Evolutionary conservation across 108 stramenopile genomes (phyloP).

Genomic region (Cyclotella baltica): DNA sequence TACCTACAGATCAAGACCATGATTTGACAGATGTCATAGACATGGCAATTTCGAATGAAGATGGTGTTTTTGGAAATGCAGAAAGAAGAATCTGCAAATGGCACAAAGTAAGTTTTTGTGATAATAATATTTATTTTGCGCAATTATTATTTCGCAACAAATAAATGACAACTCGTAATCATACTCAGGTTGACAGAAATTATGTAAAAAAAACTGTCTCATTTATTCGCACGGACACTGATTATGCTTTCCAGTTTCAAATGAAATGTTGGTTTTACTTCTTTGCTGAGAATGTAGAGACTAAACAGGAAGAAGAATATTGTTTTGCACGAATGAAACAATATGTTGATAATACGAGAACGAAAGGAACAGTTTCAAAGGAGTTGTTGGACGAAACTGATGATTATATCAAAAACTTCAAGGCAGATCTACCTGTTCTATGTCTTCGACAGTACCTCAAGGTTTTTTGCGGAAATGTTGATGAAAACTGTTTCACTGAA

Average conservation of each 20-base stretch:
- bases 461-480: not conserved
- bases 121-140: not conserved
- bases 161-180: too few species aligned
- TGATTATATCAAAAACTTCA: not conserved
- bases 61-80: not conserved
- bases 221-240: not conserved
- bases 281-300: not conserved
- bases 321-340: not conserved
- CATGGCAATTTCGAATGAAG: not conserved
- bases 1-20: not conserved
- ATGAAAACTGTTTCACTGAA: not conserved
- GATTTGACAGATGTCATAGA: not conserved
- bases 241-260: not conserved
- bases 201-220: not conserved
- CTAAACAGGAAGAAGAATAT: not conserved
- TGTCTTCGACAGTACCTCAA: not conserved
- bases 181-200: not conserved
- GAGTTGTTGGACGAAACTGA: not conserved
- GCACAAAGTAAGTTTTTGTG: not conserved
- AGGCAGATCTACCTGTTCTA: not conserved
- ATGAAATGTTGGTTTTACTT: not conserved
- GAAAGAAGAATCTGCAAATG: not conserved
- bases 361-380: not conserved
- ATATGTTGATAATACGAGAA: not conserved
- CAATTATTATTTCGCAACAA: not conserved